These are phyloP conservation scores for Naumovozyma dairenensis DNA, from an alignment of 805 yeast species.

Conservation along the genomic window DNA sequence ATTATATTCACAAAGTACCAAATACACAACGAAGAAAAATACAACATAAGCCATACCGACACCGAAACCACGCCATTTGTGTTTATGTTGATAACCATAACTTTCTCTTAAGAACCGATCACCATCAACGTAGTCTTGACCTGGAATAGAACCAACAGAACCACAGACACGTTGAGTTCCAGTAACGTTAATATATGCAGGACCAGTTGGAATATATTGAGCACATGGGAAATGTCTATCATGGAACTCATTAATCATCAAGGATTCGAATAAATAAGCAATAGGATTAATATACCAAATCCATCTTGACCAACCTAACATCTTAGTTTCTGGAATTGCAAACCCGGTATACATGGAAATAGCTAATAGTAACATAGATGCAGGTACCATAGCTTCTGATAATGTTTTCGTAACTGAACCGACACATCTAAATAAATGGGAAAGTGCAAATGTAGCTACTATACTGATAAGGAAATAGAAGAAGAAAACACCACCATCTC, in stretches of 20 bases:
- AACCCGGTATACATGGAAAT: slow-evolving; percentile 47
- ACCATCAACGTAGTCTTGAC: slow-evolving; percentile 43
- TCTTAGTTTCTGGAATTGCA: slow-evolving; percentile 44
- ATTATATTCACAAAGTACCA: slow-evolving; percentile 46
- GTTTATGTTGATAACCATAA: slow-evolving; percentile 35
- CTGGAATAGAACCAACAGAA: slow-evolving; percentile 47
- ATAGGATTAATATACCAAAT: slow-evolving; percentile 51
- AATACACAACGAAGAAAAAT: slow-evolving; percentile 45
- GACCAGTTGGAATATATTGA: slow-evolving; percentile 39
- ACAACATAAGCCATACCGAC: slow-evolving; percentile 46
- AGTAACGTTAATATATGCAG: slow-evolving; percentile 30
- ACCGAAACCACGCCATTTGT: slow-evolving; percentile 60
- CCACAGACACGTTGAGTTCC: slow-evolving; percentile 41
- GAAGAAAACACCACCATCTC: slow-evolving; percentile 46
- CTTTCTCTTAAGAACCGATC: slow-evolving; percentile 36
- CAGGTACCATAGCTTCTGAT: slow-evolving; percentile 50
- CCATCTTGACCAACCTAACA: slow-evolving; percentile 61
- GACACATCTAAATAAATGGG: slow-evolving; percentile 44
- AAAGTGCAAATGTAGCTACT: slow-evolving; percentile 40
- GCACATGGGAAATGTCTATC: slow-evolving; percentile 40
- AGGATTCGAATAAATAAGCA: slow-evolving; percentile 47
- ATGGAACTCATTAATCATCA: slow-evolving; percentile 49
- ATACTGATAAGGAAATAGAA: slow-evolving; percentile 38
- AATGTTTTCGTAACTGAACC: slow-evolving; percentile 41
- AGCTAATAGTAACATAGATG: slow-evolving; percentile 40